Evolutionary conservation across 2,329 filamentous ascomycete genomes (phyloP).

Genomic region (Phoma herbarum): DNA sequence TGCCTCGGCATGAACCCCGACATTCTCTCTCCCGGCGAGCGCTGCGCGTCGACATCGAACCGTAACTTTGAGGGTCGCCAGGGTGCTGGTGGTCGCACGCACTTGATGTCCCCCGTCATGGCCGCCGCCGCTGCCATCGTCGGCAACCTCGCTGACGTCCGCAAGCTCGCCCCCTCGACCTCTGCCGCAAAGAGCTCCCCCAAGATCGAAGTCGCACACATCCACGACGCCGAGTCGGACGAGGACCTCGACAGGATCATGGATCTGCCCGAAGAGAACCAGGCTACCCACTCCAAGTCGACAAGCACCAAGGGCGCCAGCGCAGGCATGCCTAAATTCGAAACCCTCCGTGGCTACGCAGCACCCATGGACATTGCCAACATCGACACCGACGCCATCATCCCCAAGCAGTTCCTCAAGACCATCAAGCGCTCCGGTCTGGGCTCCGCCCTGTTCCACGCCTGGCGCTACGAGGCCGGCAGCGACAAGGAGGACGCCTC

Average conservation of each 20-base stretch:
- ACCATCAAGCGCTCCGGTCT: constrained; percentile 98
- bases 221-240: constrained; percentile 67
- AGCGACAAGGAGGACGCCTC: constrained; percentile 75
- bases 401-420: constrained; percentile 99
- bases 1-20: constrained; percentile 99
- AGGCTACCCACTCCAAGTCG: constrained; percentile 72
- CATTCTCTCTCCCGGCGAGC: constrained; percentile 89
- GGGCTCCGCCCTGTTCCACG: constrained; percentile 85
- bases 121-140: constrained; percentile 89
- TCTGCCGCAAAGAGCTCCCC: constrained; percentile 60
- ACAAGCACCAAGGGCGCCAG: constrained; percentile 57
- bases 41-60: constrained; percentile 95
- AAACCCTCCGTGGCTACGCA: constrained; percentile 82
- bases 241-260: constrained; percentile 71
- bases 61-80: constrained; percentile 98
- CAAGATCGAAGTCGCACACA: constrained; percentile 65
- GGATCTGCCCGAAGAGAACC: constrained; percentile 66
- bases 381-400: constrained; percentile 98
- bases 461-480: constrained; percentile 75
- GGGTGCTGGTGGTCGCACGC: constrained; percentile 88
- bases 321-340: constrained; percentile 83
- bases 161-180: constrained; percentile 71
- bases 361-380: constrained; percentile 89
- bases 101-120: constrained; percentile 97
- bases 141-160: constrained; percentile 91